A percentile compares a stretch with the other conserved stretches of the same genome.
These are phyloP conservation scores for Zoysia japonica DNA, from an alignment of 176 grass and related monocot genomes.

Conservation along the genomic window DNA sequence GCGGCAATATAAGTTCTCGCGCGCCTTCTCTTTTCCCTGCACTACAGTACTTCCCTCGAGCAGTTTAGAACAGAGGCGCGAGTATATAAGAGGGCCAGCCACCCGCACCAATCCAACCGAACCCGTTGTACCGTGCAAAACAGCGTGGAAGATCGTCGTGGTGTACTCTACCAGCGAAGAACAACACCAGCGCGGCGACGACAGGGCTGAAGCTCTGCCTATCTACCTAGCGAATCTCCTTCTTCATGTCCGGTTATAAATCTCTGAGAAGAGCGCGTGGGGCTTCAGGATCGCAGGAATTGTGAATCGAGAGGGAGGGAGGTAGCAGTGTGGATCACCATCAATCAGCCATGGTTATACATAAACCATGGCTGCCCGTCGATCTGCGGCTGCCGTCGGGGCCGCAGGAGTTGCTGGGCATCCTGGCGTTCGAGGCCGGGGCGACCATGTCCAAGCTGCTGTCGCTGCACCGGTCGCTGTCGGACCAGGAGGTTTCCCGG, in stretches of 20 bases:
- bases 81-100: conserved; percentile 32
- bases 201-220: background rate
- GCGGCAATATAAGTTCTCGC: background rate
- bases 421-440: conserved; percentile 84
- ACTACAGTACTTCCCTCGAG: too few species aligned
- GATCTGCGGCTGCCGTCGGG: conserved; percentile 47
- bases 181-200: conserved; percentile 20
- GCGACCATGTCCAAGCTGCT: conserved; percentile 81
- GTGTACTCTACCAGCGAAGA: background rate
- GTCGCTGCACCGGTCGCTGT: conserved; percentile 70
- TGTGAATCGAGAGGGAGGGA: background rate
- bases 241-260: conserved; percentile 29
- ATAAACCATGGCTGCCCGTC: conserved; percentile 54
- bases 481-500: conserved; percentile 57
- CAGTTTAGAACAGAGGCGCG: too few species aligned
- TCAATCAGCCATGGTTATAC: conserved; percentile 50
- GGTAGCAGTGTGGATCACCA: background rate
- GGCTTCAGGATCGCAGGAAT: background rate
- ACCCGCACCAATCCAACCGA: conserved; percentile 32
- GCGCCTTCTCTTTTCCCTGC: background rate
- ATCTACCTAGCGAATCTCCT: conserved; percentile 6
- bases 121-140: conserved; percentile 38
- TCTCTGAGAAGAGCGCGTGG: background rate
- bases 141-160: conserved; percentile 41
- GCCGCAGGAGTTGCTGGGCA: conserved; percentile 63